Percentiles rank a stretch among this genome's conserved stretches.
These are phyloP conservation scores for Leersia perrieri DNA, from an alignment of 176 grass and related monocot genomes.

Conservation along the genomic window DNA sequence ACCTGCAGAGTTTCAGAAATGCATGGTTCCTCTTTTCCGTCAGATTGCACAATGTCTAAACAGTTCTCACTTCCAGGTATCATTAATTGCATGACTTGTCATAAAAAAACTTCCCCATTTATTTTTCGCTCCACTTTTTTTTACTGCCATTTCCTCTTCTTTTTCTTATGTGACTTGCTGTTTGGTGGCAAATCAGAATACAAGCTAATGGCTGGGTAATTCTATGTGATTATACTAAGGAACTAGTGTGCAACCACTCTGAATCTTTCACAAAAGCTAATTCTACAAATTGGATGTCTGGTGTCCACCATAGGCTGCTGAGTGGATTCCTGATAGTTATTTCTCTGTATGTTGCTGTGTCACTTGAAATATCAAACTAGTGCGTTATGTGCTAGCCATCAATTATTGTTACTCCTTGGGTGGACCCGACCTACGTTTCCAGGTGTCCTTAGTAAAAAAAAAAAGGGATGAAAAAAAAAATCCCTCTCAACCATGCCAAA, in stretches of 20 bases:
- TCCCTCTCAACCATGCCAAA: neutral
- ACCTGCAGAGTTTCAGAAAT: slow-evolving; percentile 81
- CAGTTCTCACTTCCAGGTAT: slow-evolving; percentile 92
- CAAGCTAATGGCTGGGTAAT: neutral
- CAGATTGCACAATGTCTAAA: slow-evolving; percentile 69
- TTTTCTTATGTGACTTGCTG: neutral
- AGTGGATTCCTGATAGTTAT: neutral
- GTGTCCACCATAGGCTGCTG: neutral
- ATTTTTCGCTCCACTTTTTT: neutral
- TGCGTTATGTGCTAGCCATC: neutral
- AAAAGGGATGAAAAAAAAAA: neutral
- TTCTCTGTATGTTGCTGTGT: neutral
- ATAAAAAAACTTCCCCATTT: neutral
- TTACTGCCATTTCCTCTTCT: neutral
- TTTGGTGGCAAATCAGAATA: neutral
- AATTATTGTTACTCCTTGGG: neutral
- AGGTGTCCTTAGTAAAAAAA: neutral
- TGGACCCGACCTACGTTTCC: neutral
- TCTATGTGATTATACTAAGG: neutral
- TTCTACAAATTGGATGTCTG: neutral
- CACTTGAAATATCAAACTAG: neutral
- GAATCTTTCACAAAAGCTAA: neutral
- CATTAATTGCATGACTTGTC: neutral
- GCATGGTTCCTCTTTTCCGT: slow-evolving; percentile 84
- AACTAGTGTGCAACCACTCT: neutral